Percentiles rank a stretch among this genome's conserved stretches.
These are phyloP conservation scores for Mycena epipterygia DNA, from an alignment of 768 basidiomycete genomes.

Conservation along the genomic window DNA sequence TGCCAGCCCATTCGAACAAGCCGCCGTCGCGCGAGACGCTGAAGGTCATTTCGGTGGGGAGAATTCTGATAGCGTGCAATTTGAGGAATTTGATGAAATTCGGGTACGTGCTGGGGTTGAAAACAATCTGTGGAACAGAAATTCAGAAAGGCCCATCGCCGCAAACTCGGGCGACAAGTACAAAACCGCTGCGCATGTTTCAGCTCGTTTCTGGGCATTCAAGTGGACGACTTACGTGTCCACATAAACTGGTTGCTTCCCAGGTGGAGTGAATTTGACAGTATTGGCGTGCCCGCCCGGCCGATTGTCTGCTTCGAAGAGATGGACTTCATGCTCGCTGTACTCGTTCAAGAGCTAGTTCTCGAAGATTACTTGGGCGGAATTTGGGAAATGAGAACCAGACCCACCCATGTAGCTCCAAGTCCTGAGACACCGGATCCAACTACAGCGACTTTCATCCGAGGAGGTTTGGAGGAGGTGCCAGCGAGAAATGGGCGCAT, in stretches of 20 bases:
- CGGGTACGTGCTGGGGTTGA: slow-evolving; percentile 83
- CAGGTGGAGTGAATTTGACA: slow-evolving; percentile 62
- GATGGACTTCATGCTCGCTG: slow-evolving; percentile 80
- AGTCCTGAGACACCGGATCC: slow-evolving; percentile 88
- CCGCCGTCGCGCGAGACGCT: slow-evolving; percentile 80
- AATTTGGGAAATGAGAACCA: not conserved
- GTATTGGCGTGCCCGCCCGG: slow-evolving; percentile 87
- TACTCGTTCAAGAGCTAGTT: slow-evolving; percentile 77
- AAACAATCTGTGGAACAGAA: slow-evolving; percentile 68
- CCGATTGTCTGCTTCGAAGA: slow-evolving; percentile 77
- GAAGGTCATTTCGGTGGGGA: slow-evolving; percentile 84
- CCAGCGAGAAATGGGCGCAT: not conserved
- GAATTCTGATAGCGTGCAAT: slow-evolving; percentile 59
- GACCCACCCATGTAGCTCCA: slow-evolving; percentile 77
- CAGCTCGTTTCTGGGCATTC: not conserved
- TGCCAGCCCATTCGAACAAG: slow-evolving; percentile 83
- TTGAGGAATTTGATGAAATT: slow-evolving; percentile 82
- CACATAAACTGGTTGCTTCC: slow-evolving; percentile 62
- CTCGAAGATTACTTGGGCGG: not conserved
- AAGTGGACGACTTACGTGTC: slow-evolving; percentile 69
- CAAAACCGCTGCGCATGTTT: slow-evolving; percentile 64
- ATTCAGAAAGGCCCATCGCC: not conserved
- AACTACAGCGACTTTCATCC: slow-evolving; percentile 81
- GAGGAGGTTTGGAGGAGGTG: not conserved
- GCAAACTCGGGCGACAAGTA: slow-evolving; percentile 44